Evolutionary conservation across 2,329 filamentous ascomycete species (phyloP).

Genomic region (Fusarium nematophilum): DNA sequence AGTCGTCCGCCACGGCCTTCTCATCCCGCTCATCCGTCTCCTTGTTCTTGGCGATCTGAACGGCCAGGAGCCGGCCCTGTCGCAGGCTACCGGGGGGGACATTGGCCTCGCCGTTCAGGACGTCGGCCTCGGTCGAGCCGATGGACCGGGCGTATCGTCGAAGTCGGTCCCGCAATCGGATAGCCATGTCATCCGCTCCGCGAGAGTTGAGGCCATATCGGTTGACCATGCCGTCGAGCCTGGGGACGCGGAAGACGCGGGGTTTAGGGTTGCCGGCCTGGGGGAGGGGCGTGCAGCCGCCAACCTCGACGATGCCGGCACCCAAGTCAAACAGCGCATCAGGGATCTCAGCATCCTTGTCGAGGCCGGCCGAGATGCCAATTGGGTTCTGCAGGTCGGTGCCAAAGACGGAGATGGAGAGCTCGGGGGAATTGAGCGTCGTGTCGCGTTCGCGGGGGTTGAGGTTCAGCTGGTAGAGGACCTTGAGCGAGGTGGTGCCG

Average conservation of each 20-base stretch:
- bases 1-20: constrained; percentile 81
- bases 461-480: constrained; percentile 78
- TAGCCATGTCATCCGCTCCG: constrained; percentile 88
- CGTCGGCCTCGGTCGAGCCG: constrained; percentile 76
- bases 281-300: constrained; percentile 87
- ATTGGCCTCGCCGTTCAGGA: constrained; percentile 80
- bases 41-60: constrained; percentile 98
- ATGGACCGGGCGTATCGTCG: constrained; percentile 78
- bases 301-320: constrained; percentile 89
- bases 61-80: constrained; percentile 81
- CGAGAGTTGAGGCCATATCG: constrained; percentile 94
- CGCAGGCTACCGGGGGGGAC: constrained; percentile 86
- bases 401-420: constrained; percentile 74
- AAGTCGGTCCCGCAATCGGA: constrained; percentile 80
- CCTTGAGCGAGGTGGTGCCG: constrained; percentile 77
- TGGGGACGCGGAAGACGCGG: constrained; percentile 86
- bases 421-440: constrained; percentile 47
- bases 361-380: constrained; percentile 93
- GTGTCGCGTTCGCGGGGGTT: constrained; percentile 82
- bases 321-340: constrained; percentile 87
- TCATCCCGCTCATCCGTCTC: constrained; percentile 86
- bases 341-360: constrained; percentile 92
- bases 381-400: constrained; percentile 84
- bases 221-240: constrained; percentile 90
- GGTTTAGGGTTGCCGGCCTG: constrained; percentile 90